Percentiles rank a stretch among this genome's conserved stretches.
These are phyloP conservation scores for Kodamaea neixiangensis DNA, from an alignment of 805 yeast genomes.

Conservation along the genomic window DNA sequence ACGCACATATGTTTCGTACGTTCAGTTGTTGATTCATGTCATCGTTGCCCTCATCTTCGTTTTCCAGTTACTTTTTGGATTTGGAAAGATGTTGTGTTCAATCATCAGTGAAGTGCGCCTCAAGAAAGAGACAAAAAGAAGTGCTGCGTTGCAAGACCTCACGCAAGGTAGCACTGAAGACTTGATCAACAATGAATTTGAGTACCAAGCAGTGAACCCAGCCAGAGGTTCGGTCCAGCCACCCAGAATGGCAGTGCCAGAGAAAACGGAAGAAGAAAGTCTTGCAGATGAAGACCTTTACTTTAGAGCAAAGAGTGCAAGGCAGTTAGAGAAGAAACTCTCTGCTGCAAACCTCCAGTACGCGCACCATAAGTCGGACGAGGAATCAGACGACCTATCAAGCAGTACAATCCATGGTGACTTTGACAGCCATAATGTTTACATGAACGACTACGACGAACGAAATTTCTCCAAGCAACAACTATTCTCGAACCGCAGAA, in stretches of 20 bases:
- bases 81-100: constrained; percentile 26
- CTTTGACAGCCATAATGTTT: neutral
- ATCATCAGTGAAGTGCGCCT: constrained; percentile 15
- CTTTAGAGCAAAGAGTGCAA: constrained; percentile 18
- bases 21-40: constrained; percentile 43
- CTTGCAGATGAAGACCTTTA: constrained; percentile 18
- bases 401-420: constrained; percentile 1
- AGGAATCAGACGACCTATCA: neutral
- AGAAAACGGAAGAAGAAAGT: constrained; percentile 11
- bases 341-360: neutral
- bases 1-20: constrained; percentile 46
- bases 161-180: constrained; percentile 2
- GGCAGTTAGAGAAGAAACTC: constrained; percentile 8
- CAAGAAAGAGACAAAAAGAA: constrained; percentile 6
- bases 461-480: constrained; percentile 7
- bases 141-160: neutral
- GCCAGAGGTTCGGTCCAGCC: constrained; percentile 4
- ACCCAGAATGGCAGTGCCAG: constrained; percentile 11
- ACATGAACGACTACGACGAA: neutral
- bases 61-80: constrained; percentile 30
- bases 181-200: constrained; percentile 22
- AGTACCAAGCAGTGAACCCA: constrained; percentile 23
- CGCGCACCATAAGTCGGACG: neutral
- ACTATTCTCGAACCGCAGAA: constrained; percentile 15
- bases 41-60: constrained; percentile 32